A percentile compares a stretch with the other conserved stretches of the same genome.
Evolutionary conservation across 202 grass and related monocot species (phyloP).

Genomic region (Elaeis oleifera): DNA sequence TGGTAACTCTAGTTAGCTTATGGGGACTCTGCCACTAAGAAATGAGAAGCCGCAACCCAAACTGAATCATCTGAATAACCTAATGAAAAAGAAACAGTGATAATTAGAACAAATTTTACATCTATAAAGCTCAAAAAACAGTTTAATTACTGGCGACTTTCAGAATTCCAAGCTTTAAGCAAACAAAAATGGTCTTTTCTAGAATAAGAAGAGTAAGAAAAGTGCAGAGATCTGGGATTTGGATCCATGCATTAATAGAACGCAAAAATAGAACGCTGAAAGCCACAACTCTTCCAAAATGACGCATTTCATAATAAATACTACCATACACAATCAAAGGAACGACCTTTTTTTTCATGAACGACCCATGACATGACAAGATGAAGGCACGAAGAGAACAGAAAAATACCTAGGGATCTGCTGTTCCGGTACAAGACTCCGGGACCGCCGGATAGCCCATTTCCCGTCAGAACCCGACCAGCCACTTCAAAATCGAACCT

Average conservation of each 20-base stretch:
- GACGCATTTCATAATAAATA: not conserved
- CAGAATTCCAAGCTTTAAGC: not conserved
- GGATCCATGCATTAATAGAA: not conserved
- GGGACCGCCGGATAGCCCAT: not conserved
- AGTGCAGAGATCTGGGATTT: not conserved
- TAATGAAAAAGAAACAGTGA: not conserved
- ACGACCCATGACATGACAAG: too few species aligned
- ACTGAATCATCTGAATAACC: constrained; percentile 2
- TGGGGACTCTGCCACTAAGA: not conserved
- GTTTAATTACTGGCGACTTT: not conserved
- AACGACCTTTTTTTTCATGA: too few species aligned
- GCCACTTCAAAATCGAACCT: not conserved
- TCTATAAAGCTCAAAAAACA: not conserved
- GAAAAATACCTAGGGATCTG: not conserved
- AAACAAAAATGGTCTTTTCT: not conserved
- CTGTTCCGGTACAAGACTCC: not conserved
- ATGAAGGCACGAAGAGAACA: not conserved
- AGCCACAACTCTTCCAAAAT: not conserved
- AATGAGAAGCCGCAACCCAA: not conserved
- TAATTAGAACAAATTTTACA: not conserved
- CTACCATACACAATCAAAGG: not conserved
- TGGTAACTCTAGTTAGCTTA: not conserved
- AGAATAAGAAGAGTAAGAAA: too few species aligned
- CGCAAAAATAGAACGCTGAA: too few species aligned
- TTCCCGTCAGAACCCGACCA: not conserved